Conservation (phyloP, 257 asterid species). For the Galeopsis tetrahit region DNA sequence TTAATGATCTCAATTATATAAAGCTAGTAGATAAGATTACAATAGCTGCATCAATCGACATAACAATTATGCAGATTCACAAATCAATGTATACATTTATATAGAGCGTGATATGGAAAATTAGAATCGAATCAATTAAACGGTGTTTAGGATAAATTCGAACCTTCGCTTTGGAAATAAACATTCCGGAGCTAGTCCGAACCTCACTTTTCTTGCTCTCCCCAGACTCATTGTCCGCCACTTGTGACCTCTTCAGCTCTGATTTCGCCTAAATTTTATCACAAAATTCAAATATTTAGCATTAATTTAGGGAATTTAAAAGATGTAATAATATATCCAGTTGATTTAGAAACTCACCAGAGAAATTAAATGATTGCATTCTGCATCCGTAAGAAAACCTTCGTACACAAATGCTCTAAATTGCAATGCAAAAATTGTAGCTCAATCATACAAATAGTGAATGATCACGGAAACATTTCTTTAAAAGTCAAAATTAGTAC, state of each 20-base stretch:
- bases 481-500: conserved; percentile 36
- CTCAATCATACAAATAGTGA: conserved; percentile 29
- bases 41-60: conserved; percentile 13
- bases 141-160: conserved; percentile 24
- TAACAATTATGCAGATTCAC: conserved; percentile 12
- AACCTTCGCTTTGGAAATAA: conserved; percentile 82
- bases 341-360: conserved; percentile 58
- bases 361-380: conserved; percentile 86
- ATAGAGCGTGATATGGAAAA: conserved; percentile 20
- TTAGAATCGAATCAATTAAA: conserved; percentile 15
- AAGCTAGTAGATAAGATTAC: not conserved
- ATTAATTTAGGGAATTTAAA: not conserved
- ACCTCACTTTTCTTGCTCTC: conserved; percentile 75
- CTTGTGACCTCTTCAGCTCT: conserved; percentile 90
- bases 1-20: no score
- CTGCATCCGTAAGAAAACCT: conserved; percentile 88
- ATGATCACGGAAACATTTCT: not conserved
- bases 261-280: conserved; percentile 67
- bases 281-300: conserved; percentile 26
- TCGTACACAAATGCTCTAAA: conserved; percentile 90
- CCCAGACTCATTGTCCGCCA: conserved; percentile 87
- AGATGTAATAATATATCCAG: not conserved
- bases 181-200: conserved; percentile 98
- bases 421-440: conserved; percentile 6
- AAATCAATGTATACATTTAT: conserved; percentile 15